A percentile compares a stretch with the other conserved stretches of the same genome.
Conservation (phyloP, 176 grass and related monocot genomes). For the Saccharum spontaneum region DNA sequence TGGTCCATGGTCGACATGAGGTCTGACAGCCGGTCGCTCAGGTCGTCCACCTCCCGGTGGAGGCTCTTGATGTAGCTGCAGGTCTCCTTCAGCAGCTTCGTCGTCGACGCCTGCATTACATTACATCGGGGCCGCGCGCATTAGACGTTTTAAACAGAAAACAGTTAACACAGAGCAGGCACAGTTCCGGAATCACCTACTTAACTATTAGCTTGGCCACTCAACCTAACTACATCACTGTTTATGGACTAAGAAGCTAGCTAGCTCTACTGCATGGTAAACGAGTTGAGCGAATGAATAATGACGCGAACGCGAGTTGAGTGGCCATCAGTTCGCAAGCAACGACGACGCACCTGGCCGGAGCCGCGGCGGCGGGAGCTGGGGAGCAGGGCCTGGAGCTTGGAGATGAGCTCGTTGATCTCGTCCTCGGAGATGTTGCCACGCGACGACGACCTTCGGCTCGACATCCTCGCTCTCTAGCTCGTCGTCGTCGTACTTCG, state of each 20-base stretch:
- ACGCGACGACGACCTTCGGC: slow-evolving; percentile 68
- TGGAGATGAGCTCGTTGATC: slow-evolving; percentile 87
- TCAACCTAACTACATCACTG: background rate
- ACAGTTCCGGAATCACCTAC: background rate
- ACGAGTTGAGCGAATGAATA: background rate
- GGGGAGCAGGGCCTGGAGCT: slow-evolving; percentile 82
- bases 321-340: background rate
- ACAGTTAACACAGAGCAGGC: too few species aligned
- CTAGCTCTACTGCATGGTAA: background rate
- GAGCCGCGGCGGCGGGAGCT: slow-evolving; percentile 63
- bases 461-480: slow-evolving; percentile 52
- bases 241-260: background rate
- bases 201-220: background rate
- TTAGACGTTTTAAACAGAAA: background rate
- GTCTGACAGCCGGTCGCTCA: slow-evolving; percentile 83
- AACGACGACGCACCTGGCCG: slow-evolving; percentile 45
- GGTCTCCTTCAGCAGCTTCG: slow-evolving; percentile 89
- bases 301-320: background rate
- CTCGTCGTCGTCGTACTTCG: background rate
- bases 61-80: slow-evolving; percentile 98
- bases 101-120: slow-evolving; percentile 68
- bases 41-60: slow-evolving; percentile 87
- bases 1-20: slow-evolving; percentile 84
- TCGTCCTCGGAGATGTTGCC: slow-evolving; percentile 75
- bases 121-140: background rate